Evolutionary conservation across 139 green algal genomes (phyloP).

Genomic region (Chlamydomonas sp.): DNA sequence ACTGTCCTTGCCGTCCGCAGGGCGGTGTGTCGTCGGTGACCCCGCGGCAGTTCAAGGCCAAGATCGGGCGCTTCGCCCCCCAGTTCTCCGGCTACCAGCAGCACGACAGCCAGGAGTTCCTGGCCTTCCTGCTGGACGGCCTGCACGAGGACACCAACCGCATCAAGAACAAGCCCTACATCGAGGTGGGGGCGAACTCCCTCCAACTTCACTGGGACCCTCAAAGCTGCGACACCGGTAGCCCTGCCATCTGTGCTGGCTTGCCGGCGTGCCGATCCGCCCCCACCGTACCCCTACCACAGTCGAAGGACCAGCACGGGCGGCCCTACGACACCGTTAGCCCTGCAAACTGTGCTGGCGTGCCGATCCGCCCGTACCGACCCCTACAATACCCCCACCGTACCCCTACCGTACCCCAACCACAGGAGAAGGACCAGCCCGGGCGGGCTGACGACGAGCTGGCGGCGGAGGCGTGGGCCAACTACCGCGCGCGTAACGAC

Average conservation of each 20-base stretch:
- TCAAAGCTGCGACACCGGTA: no score
- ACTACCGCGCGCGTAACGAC: conserved; percentile 92
- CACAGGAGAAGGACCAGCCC: conserved; percentile 76
- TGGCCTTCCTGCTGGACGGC: conserved; percentile 96
- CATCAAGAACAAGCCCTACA: conserved; percentile 92
- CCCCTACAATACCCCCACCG: no score
- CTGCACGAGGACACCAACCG: conserved; percentile 98
- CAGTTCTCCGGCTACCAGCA: conserved; percentile 96
- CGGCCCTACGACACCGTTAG: no score
- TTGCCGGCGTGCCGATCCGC: no score
- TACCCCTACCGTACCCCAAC: background rate
- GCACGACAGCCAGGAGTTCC: conserved; percentile 92
- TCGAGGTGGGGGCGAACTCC: conserved; percentile 65
- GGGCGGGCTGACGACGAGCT: conserved; percentile 85
- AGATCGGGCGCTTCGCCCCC: conserved; percentile 87
- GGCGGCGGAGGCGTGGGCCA: conserved; percentile 83
- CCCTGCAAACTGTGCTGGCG: no score
- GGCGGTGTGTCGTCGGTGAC: conserved; percentile 42
- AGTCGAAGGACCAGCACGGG: no score
- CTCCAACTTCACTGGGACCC: no score
- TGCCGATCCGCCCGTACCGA: no score
- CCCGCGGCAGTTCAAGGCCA: conserved; percentile 81
- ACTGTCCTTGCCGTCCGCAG: background rate
- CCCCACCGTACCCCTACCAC: no score
- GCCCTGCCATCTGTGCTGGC: no score